Conservation (phyloP, 352 stramenopile species). For the Phytophthora pinifolia region DNA sequence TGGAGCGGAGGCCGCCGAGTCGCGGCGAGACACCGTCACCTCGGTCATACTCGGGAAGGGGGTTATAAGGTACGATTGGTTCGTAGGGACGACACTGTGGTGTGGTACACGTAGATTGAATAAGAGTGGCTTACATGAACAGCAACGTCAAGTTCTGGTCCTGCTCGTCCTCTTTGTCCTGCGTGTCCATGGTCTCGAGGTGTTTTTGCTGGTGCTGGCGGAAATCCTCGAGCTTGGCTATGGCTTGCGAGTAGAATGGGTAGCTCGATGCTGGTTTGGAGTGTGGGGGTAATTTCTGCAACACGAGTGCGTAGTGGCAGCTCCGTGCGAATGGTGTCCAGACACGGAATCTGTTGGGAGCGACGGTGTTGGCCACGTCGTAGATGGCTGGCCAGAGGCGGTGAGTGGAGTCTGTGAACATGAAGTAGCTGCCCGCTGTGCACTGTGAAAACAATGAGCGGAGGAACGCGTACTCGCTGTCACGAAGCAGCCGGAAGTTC, state of each 20-base stretch:
- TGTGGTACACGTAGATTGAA: background rate
- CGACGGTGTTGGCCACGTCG: conserved; percentile 34
- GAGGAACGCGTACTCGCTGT: conserved; percentile 51
- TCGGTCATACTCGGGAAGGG: conserved; percentile 25
- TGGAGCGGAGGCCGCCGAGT: conserved; percentile 20
- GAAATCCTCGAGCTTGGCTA: conserved; percentile 50
- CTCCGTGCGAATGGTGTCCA: conserved; percentile 57
- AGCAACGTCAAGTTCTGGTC: background rate
- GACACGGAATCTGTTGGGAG: conserved; percentile 40
- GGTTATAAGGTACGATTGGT: conserved; percentile 10
- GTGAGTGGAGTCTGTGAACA: conserved; percentile 76
- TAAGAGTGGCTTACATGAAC: background rate
- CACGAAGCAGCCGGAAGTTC: conserved; percentile 56
- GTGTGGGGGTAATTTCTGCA: conserved; percentile 48
- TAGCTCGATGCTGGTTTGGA: conserved; percentile 28
- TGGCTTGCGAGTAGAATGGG: conserved; percentile 45
- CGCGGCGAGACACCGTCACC: conserved; percentile 38
- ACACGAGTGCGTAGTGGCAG: conserved; percentile 66
- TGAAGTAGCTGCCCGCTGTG: conserved; percentile 42
- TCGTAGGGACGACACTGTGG: conserved; percentile 10
- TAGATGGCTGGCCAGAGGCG: conserved; percentile 66
- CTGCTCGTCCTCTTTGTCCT: conserved; percentile 1
- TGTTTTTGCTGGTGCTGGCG: conserved; percentile 48
- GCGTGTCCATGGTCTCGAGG: conserved; percentile 24
- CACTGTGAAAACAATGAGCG: conserved; percentile 48